A percentile compares a stretch with the other conserved stretches of the same genome.
Conservation (phyloP, 129 eudicot genomes). For the Saussurea involucrata region DNA sequence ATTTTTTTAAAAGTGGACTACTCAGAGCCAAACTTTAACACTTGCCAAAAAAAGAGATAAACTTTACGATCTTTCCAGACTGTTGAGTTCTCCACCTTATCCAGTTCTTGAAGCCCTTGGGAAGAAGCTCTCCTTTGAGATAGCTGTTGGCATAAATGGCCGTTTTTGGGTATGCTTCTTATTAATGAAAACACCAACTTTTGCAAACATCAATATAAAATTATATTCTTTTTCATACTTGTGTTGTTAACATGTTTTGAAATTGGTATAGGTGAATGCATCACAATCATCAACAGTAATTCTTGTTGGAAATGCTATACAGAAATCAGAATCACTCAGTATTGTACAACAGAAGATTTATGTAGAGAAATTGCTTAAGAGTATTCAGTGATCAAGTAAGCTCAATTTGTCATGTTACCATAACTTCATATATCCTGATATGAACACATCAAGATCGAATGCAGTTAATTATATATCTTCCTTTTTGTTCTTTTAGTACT, state of each 20-base stretch:
- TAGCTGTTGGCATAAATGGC: constrained; percentile 89
- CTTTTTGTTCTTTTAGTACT: too few species aligned
- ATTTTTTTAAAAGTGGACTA: neutral
- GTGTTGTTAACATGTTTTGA: neutral
- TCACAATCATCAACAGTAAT: constrained; percentile 59
- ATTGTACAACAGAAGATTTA: constrained; percentile 71
- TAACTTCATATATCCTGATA: neutral
- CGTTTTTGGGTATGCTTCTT: constrained; percentile 73
- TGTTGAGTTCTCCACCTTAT: constrained; percentile 79
- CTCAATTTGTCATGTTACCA: constrained; percentile 1
- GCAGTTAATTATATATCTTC: too few species aligned
- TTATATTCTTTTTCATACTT: neutral
- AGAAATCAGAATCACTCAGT: constrained; percentile 72
- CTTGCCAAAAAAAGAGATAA: neutral
- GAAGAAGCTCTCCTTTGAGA: constrained; percentile 93
- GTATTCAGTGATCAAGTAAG: constrained; percentile 36
- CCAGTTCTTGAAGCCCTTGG: constrained; percentile 90
- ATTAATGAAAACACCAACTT: neutral
- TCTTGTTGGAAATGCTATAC: constrained; percentile 75
- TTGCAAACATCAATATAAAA: neutral
- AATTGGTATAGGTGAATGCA: constrained; percentile 68
- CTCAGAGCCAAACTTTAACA: neutral
- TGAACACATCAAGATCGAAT: neutral
- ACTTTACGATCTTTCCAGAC: constrained; percentile 36
- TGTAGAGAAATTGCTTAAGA: constrained; percentile 76